phyloP scores from a whole-genome alignment of 1,284 basidiomycete genomes.

The Fistulinella staudtii region DNA sequence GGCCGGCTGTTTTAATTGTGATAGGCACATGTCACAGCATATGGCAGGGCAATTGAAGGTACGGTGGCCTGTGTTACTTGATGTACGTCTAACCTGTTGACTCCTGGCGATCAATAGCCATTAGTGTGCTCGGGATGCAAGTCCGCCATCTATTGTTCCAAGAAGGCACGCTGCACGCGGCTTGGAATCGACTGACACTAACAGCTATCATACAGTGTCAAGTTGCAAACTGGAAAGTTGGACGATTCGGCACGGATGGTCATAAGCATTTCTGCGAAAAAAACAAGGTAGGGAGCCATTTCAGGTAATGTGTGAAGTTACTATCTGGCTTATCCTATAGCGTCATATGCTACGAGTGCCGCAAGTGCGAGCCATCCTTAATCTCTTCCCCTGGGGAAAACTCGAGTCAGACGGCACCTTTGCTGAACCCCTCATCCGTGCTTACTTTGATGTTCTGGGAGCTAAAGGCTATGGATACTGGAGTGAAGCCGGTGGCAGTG shows the following conservation, averaged over 20 bases:
- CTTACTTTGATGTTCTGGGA: conserved; percentile 38
- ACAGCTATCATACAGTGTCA: conserved; percentile 25
- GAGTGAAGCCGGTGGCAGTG: conserved; percentile 34
- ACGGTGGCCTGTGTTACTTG: background rate
- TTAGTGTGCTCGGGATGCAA: conserved; percentile 30
- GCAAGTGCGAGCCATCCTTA: conserved; percentile 30
- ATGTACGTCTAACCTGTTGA: background rate
- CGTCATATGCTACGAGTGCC: conserved; percentile 35
- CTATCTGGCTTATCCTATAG: conserved; percentile 18
- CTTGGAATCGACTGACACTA: background rate
- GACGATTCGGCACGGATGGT: conserved; percentile 26
- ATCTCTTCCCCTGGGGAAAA: conserved; percentile 39
- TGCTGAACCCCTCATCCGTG: conserved; percentile 31
- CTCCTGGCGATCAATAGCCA: conserved; percentile 14
- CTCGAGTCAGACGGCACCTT: conserved; percentile 41
- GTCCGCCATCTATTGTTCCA: conserved; percentile 32
- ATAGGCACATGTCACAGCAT: conserved; percentile 6
- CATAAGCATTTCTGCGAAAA: conserved; percentile 35
- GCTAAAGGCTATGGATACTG: conserved; percentile 37
- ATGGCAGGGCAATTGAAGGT: conserved; percentile 23
- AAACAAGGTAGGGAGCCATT: conserved; percentile 32
- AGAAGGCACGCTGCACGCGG: conserved; percentile 13
- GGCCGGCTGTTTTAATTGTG: conserved; percentile 23
- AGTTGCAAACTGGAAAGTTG: conserved; percentile 30
- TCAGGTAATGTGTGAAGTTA: background rate